These are phyloP conservation scores for Cladophialophora exuberans DNA, from an alignment of 2,329 filamentous ascomycete species.

Conservation along the genomic window DNA sequence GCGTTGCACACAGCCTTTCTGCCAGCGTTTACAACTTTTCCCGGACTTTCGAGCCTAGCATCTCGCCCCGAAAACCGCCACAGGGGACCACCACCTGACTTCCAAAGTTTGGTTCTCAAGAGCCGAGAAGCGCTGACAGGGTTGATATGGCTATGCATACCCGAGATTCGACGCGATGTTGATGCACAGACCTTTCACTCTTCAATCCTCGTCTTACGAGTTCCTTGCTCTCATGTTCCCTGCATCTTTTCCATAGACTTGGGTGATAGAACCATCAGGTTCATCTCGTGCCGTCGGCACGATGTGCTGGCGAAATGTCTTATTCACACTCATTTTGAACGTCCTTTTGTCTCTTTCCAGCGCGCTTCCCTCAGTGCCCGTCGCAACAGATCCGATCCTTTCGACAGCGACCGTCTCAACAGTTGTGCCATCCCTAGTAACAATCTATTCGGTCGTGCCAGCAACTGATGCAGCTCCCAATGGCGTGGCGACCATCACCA, in stretches of 20 bases:
- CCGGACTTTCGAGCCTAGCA: too few species aligned
- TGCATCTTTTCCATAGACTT: too few species aligned
- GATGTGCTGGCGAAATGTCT: constrained; percentile 9
- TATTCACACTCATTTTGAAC: constrained; percentile 12
- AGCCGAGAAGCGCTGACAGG: too few species aligned
- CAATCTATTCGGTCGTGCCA: constrained; percentile 25
- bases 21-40: neutral
- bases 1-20: constrained; percentile 5
- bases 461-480: constrained; percentile 9
- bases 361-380: constrained; percentile 22
- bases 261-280: too few species aligned
- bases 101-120: too few species aligned
- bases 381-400: constrained; percentile 28
- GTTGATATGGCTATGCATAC: neutral
- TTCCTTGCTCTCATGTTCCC: neutral
- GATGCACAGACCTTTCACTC: too few species aligned
- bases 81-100: too few species aligned
- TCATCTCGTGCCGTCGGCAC: constrained; percentile 21
- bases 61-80: constrained; percentile 5
- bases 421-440: constrained; percentile 21
- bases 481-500: constrained; percentile 17
- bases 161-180: too few species aligned
- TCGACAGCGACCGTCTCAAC: constrained; percentile 20
- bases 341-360: constrained; percentile 12
- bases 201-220: neutral